A percentile compares a stretch with the other conserved stretches of the same genome.
Evolutionary conservation across 306 rosid genomes (phyloP).

Genomic region (Cyamopsis tetragonoloba): DNA sequence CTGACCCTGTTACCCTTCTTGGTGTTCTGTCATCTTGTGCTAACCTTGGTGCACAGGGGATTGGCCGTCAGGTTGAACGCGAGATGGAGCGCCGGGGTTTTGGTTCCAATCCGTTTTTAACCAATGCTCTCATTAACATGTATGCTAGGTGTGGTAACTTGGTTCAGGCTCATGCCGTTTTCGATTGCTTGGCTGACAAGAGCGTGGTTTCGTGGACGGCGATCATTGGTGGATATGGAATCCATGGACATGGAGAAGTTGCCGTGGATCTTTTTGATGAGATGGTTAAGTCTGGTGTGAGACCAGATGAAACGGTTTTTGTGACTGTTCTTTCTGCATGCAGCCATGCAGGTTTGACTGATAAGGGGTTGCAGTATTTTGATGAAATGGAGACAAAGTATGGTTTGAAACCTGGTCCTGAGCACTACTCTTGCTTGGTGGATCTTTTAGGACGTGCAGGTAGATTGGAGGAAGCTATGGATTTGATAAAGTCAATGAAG

Average conservation of each 20-base stretch:
- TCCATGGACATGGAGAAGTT: constrained; percentile 78
- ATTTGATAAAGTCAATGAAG: constrained; percentile 55
- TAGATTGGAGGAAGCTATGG: constrained; percentile 61
- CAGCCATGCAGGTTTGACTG: constrained; percentile 82
- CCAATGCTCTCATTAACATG: constrained; percentile 44
- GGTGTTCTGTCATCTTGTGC: constrained; percentile 49
- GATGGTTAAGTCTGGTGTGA: constrained; percentile 57
- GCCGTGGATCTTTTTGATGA: constrained; percentile 60
- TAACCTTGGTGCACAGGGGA: constrained; percentile 43
- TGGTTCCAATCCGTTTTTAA: constrained; percentile 39
- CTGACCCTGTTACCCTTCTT: constrained; percentile 46
- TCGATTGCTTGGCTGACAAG: constrained; percentile 29
- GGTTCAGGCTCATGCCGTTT: constrained; percentile 30
- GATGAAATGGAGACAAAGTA: constrained; percentile 50
- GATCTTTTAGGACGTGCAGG: constrained; percentile 93
- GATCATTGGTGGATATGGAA: constrained; percentile 77
- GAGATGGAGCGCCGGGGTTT: constrained; percentile 28
- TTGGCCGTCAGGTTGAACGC: constrained; percentile 41
- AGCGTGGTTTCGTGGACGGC: constrained; percentile 62
- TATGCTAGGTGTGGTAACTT: constrained; percentile 56
- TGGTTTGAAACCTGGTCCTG: constrained; percentile 59
- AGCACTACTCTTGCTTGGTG: constrained; percentile 81
- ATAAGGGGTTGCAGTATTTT: constrained; percentile 64
- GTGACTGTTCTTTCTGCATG: constrained; percentile 77
- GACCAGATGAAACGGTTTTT: constrained; percentile 71